Evolutionary conservation across 2,329 filamentous ascomycete genomes (phyloP).

Genomic region (Arthrocladium fulminans): DNA sequence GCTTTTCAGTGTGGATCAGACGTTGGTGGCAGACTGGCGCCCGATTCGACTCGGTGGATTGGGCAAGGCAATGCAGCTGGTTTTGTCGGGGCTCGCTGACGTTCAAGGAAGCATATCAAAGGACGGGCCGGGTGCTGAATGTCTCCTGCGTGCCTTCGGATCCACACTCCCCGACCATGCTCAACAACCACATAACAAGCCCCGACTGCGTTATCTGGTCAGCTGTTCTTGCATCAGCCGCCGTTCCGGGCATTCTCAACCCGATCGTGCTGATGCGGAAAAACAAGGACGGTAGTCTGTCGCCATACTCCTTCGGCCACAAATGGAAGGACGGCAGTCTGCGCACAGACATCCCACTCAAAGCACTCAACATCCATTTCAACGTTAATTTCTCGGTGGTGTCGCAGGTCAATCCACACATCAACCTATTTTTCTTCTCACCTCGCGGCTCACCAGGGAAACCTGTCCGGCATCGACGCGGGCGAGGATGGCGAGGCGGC

Average conservation of each 20-base stretch:
- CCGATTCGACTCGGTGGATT: conserved; percentile 86
- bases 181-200: conserved; percentile 89
- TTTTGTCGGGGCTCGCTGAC: conserved; percentile 87
- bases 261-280: conserved; percentile 91
- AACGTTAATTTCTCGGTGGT: conserved; percentile 97
- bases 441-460: conserved; percentile 84
- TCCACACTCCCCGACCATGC: conserved; percentile 81
- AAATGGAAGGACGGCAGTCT: conserved; percentile 98
- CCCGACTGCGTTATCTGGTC: conserved; percentile 99
- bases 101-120: conserved; percentile 87
- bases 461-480: conserved; percentile 86
- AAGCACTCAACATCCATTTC: conserved; percentile 89
- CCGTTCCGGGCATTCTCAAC: conserved; percentile 91
- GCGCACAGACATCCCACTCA: conserved; percentile 89
- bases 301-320: conserved; percentile 91
- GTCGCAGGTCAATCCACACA: conserved; percentile 82
- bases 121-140: conserved; percentile 89
- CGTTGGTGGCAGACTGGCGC: conserved; percentile 91
- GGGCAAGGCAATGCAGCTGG: conserved; percentile 79
- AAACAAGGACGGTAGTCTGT: conserved; percentile 63
- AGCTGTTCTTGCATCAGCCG: conserved; percentile 85
- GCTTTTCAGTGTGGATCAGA: conserved; percentile 63
- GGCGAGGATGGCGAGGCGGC: conserved; percentile 89
- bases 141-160: conserved; percentile 94
- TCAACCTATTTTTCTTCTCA: conserved; percentile 98